phyloP scores from a whole-genome alignment of 164 flowering plant species.

The Umbellularia californica region DNA sequence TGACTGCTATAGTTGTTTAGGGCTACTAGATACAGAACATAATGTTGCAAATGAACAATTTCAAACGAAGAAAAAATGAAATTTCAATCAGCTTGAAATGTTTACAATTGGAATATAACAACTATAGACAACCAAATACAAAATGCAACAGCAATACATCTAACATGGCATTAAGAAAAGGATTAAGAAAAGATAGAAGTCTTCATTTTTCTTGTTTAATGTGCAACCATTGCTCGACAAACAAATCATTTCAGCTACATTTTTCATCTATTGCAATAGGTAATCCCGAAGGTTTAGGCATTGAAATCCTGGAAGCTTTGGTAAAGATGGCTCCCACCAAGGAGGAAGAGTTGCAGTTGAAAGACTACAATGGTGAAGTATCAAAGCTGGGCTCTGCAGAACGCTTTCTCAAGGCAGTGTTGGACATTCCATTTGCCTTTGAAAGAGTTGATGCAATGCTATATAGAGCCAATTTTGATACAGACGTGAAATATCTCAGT shows the following conservation, averaged over 20 bases:
- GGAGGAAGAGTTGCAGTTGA: constrained; percentile 91
- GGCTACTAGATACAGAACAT: neutral
- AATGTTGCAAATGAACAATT: neutral
- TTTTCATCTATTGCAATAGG: constrained; percentile 38
- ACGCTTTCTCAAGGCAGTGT: constrained; percentile 74
- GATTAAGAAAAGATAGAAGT: neutral
- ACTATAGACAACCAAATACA: neutral
- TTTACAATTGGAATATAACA: neutral
- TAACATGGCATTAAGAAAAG: neutral
- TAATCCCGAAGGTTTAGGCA: constrained; percentile 74
- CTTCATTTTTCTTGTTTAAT: too few species aligned
- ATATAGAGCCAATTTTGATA: constrained; percentile 84
- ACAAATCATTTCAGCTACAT: neutral
- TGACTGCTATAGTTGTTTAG: neutral
- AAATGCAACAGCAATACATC: neutral
- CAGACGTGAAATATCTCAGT: constrained; percentile 78
- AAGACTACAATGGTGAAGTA: constrained; percentile 65
- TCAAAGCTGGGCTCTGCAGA: constrained; percentile 92
- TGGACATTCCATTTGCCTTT: constrained; percentile 90
- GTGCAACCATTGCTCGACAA: too few species aligned
- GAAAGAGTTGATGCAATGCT: constrained; percentile 95
- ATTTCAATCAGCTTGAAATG: neutral
- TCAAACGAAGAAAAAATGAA: neutral
- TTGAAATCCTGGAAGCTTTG: constrained; percentile 85
- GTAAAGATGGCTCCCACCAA: constrained; percentile 99